Base-by-base conservation (phyloP, 306 rosid genomes). In the Gastrolobium villosum region DNA sequence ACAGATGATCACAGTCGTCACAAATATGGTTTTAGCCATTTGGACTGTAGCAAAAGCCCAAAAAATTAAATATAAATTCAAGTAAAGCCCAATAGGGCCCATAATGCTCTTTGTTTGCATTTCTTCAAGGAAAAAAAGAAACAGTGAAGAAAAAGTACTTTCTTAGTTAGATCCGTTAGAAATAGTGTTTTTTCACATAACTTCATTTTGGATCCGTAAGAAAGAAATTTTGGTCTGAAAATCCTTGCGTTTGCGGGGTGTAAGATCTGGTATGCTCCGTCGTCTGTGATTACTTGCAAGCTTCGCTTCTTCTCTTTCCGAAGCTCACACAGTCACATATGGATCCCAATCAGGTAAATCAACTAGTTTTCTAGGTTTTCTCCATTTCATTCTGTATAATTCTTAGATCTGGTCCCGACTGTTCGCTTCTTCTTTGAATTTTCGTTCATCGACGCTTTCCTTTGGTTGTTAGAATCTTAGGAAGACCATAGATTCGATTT, bases 281-380 rank as follows among this genome's bases (percentile, higher is more conserved):
- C 60, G 15, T 70, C 50, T 65, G 3, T 65, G 65, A 59, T 20
- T 78, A n/a, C 65, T 56, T 43, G 7, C 64, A 63, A 72, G 30
- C 76, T 81, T 63, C 40, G 49, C 41, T 65, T 10, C 35, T 60
- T 63, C 55, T 20, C 15, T 28, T 46, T 44, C 68, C n/a, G 65
- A 44, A 69, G 30, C 79, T 70, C 41, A 1, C 45, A n/a, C 59
- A 7, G 3, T 36, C 45, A 52, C 75, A 5, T 6, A 82, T 84
- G 90, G 90, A 87, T 84, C 87, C 79, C 15, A 87, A 81, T n/a
- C 87, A 72, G 86, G 90, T 83, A n/a, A 72, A 10, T 83, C 36
- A 28, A 61, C 73, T 34, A 5, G 10, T 57, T 46, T 54, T 52
- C 68, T 40, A 8, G 36, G n/a, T 69, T 57, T 20, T 61, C 26